phyloP scores from a whole-genome alignment of 257 asterid genomes.

The Nyctanthes arbortristis region DNA sequence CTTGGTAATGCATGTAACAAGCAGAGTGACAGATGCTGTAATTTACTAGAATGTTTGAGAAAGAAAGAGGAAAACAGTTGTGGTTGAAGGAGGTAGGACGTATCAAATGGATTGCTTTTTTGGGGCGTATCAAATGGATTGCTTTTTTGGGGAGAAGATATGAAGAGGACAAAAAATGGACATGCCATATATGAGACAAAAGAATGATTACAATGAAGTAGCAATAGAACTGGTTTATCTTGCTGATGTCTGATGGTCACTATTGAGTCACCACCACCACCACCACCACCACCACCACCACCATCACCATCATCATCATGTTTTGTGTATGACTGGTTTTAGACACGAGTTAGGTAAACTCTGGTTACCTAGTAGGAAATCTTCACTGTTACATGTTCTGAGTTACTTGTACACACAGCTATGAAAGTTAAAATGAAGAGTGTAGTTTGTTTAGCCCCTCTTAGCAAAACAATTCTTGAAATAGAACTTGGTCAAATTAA shows the following conservation, averaged over 20 bases:
- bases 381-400: neutral
- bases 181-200: neutral
- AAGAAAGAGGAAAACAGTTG: neutral
- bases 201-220: neutral
- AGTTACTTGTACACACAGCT: neutral
- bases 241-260: neutral
- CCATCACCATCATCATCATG: too few species aligned
- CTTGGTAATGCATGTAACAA: conserved; percentile 10
- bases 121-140: neutral
- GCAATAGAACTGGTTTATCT: neutral
- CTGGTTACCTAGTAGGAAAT: neutral
- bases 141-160: neutral
- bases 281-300: too few species aligned
- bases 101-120: neutral
- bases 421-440: neutral
- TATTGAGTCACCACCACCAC: too few species aligned
- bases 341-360: neutral
- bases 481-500: too few species aligned
- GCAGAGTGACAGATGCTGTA: conserved; percentile 5
- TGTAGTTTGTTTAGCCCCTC: conserved; percentile 1
- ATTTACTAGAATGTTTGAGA: neutral
- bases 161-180: neutral
- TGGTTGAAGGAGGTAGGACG: conserved; percentile 1
- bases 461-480: too few species aligned
- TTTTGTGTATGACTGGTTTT: neutral